Evolutionary conservation across 176 grass and related monocot species (phyloP).

Genomic region (Chrysopogon serrulatus): DNA sequence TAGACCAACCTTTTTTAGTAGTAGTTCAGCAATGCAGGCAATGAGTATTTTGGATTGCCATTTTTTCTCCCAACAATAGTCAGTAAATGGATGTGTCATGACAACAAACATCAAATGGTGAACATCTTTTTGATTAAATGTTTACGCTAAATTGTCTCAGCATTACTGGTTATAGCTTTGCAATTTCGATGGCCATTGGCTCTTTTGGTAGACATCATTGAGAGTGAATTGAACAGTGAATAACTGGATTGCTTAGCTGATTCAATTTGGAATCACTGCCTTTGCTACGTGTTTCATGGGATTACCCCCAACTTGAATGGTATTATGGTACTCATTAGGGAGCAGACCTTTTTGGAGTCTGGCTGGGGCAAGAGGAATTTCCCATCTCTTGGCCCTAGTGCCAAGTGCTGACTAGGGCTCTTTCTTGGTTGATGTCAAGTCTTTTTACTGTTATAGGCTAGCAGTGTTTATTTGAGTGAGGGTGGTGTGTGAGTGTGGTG

Average conservation of each 20-base stretch:
- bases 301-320: too few species aligned
- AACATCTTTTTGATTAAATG: not conserved
- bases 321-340: not conserved
- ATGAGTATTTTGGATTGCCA: slow-evolving; percentile 3
- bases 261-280: not conserved
- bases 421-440: not conserved
- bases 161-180: not conserved
- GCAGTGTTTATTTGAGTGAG: not conserved
- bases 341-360: not conserved
- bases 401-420: not conserved
- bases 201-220: not conserved
- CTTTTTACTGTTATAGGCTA: not conserved
- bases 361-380: not conserved
- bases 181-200: not conserved
- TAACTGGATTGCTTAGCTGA: not conserved
- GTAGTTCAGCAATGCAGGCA: not conserved
- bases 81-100: not conserved
- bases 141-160: not conserved
- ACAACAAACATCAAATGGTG: not conserved
- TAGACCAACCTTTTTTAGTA: slow-evolving; percentile 4
- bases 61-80: not conserved
- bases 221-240: not conserved
- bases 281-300: not conserved
- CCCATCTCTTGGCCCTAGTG: not conserved
- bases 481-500: not conserved